These are phyloP conservation scores for Hirsutella thompsonii DNA, from an alignment of 2,329 filamentous ascomycete genomes.

Conservation along the genomic window DNA sequence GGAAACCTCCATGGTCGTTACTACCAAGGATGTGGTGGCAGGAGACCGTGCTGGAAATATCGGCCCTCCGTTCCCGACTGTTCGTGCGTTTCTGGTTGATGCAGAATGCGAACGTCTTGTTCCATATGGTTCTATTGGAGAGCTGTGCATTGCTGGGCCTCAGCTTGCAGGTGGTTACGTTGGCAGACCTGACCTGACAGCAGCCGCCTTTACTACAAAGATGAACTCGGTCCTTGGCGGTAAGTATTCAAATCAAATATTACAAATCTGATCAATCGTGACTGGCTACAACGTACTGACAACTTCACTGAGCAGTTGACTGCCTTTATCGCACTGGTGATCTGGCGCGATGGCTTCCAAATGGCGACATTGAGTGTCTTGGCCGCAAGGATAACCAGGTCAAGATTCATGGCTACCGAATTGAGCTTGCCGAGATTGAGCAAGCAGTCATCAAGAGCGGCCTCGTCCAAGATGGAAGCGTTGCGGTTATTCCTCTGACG, in stretches of 20 bases:
- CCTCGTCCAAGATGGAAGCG: constrained; percentile 1
- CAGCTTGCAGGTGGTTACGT: constrained; percentile 7
- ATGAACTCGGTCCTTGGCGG: not conserved
- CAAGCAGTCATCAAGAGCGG: constrained; percentile 1
- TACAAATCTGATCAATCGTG: no score
- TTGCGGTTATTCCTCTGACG: not conserved
- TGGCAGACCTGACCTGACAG: constrained; percentile 5
- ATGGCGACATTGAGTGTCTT: constrained; percentile 5
- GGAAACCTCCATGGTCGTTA: constrained; percentile 6
- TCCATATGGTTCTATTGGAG: constrained; percentile 7
- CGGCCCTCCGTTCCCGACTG: not conserved
- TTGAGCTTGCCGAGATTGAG: constrained; percentile 16
- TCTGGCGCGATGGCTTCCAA: constrained; percentile 5
- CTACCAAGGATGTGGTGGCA: constrained; percentile 1
- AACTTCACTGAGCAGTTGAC: no score
- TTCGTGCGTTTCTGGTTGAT: not conserved
- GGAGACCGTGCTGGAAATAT: not conserved
- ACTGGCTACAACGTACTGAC: no score
- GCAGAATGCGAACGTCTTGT: constrained; percentile 1
- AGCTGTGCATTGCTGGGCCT: constrained; percentile 9
- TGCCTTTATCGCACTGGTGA: constrained; percentile 7
- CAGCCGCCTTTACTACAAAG: constrained; percentile 2
- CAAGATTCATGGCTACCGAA: constrained; percentile 14
- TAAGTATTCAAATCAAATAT: no score
- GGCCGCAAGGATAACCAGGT: constrained; percentile 14